Evolutionary conservation across 768 basidiomycete species (phyloP), one percentile per base, ranked within the genome.

Genomic region (Postia placenta): DNA sequence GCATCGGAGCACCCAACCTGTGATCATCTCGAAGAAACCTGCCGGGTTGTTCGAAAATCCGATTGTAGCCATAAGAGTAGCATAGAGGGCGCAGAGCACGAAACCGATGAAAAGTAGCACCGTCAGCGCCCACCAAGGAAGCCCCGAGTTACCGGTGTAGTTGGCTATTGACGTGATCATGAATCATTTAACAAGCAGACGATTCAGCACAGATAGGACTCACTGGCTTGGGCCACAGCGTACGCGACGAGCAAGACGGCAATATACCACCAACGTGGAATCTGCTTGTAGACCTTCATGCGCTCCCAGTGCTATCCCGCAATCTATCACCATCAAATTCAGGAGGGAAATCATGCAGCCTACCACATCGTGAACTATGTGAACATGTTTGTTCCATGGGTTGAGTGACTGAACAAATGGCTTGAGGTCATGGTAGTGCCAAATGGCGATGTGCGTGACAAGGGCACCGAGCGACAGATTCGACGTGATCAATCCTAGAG

Each of bases 81-180:
- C 67, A 26, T 49, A 73, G 60, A 83, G 79, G 6, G 80, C 69
- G 48, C 80, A 65, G 53, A 74, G 76, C 42, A 78, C 54, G 22
- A 68, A 59, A 0, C 80, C 73, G 49, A 85, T 67, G 38, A 81
- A 60, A 28, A 84, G 60, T 26, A 74, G 68, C 20, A 82, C 72
- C 37, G 77, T 67, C 42, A 80, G 42, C 17, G 62, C 67, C 50
- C 58, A 75, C 81, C 81, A 81, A 15, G 81, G 80, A 41, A 83
- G 61, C 15, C 74, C 75, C 4, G 48, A 49, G 26, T 49, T 24
- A 3, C 48, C 48, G 30, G 48, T 49, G 28, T 49, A 49, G 23
- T 49, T 49, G 11, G 48, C 40, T 46, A 24, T 4, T 4, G 17
- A 33, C 7, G n/a, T 7, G n/a, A n/a, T n/a, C n/a, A n/a, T n/a